phyloP scores from a whole-genome alignment of 345 rosid genomes.

The Hibiscus syriacus region DNA sequence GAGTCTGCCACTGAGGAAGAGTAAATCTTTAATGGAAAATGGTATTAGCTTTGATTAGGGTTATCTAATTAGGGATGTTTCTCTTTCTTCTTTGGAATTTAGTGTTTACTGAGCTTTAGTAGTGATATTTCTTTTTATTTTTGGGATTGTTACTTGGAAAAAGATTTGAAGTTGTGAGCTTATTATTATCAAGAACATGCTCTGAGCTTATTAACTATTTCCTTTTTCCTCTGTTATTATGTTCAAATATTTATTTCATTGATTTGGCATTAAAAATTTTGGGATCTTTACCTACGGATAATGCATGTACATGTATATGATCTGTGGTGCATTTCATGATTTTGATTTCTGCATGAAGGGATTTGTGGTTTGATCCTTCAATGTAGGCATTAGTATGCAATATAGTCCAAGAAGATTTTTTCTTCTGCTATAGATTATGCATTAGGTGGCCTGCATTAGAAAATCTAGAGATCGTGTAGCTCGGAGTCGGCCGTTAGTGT shows the following conservation, averaged over 20 bases:
- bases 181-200: background rate
- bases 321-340: background rate
- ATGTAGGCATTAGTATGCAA: background rate
- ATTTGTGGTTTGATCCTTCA: background rate
- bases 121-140: background rate
- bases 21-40: background rate
- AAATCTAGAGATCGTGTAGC: background rate
- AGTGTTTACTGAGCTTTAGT: background rate
- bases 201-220: background rate
- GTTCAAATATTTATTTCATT: background rate
- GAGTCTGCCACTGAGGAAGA: slow-evolving; percentile 35
- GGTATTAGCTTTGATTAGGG: background rate
- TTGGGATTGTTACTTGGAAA: background rate
- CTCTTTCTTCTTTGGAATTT: background rate
- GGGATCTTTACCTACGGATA: background rate
- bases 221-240: background rate
- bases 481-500: too few relatives aligned
- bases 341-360: background rate
- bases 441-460: background rate
- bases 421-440: background rate
- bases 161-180: slow-evolving; percentile 1
- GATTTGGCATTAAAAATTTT: background rate
- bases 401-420: background rate
- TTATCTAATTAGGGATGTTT: slow-evolving; percentile 1
- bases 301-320: background rate